A percentile compares a stretch with the other conserved stretches of the same genome.
phyloP scores from a whole-genome alignment of 2,329 filamentous ascomycete genomes.

The Fusarium drepaniforme region DNA sequence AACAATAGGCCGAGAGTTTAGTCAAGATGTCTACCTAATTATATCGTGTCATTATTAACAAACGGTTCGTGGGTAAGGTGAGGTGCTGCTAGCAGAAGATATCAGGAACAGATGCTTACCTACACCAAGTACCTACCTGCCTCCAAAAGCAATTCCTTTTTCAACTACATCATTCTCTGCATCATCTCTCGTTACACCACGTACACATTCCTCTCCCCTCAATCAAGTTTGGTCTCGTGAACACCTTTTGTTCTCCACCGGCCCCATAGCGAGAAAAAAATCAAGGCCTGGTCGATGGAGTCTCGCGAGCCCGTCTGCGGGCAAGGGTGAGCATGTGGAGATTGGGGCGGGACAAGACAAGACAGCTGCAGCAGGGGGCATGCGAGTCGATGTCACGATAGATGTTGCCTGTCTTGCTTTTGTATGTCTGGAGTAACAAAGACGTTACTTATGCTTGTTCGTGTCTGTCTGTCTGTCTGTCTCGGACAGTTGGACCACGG shows the following conservation, averaged over 20 bases:
- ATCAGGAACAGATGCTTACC: background rate
- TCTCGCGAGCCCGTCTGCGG: background rate
- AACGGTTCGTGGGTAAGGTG: background rate
- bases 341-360: constrained; percentile 8
- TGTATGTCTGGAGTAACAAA: background rate
- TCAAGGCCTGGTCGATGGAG: constrained; percentile 19
- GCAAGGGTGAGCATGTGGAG: constrained; percentile 30
- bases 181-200: background rate
- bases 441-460: background rate
- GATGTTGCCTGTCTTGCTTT: constrained; percentile 1
- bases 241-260: constrained; percentile 18
- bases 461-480: background rate
- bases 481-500: background rate
- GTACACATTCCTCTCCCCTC: background rate
- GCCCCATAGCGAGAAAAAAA: constrained; percentile 30
- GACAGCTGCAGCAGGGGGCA: constrained; percentile 19
- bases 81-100: background rate
- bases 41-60: background rate
- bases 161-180: background rate
- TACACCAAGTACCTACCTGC: background rate
- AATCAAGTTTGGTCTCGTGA: constrained; percentile 30
- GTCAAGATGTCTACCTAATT: background rate
- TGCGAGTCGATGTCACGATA: constrained; percentile 7
- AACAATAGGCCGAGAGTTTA: background rate
- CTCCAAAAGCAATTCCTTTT: background rate